Evolutionary conservation across 169 alveolate genomes (phyloP).

Genomic region (Cryptosporidium parvum): DNA sequence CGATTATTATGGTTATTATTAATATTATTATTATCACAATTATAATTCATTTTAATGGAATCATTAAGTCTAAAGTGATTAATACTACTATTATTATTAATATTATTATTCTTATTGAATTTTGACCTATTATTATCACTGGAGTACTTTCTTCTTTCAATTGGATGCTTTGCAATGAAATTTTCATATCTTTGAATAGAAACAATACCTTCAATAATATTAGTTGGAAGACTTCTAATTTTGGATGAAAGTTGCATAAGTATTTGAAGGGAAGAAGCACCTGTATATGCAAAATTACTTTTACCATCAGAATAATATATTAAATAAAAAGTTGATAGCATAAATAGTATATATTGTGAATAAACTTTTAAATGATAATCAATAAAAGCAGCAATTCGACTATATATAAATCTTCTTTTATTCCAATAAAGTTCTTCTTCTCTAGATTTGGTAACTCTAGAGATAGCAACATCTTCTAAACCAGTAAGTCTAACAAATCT

Average conservation of each 20-base stretch:
- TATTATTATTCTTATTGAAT: background rate
- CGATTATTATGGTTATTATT: no score
- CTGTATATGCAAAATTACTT: conserved; percentile 15
- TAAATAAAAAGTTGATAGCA: conserved; percentile 20
- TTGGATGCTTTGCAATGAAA: conserved; percentile 28
- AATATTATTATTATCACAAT: no score
- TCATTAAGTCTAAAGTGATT: no score
- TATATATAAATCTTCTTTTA: conserved; percentile 54
- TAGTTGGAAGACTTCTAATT: conserved; percentile 60
- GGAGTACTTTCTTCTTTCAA: conserved; percentile 24
- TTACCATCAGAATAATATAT: background rate
- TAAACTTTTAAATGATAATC: conserved; percentile 64
- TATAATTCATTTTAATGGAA: no score
- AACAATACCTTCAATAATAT: conserved; percentile 64
- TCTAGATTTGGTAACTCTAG: conserved; percentile 67
- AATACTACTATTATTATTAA: background rate
- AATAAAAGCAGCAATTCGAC: conserved; percentile 59
- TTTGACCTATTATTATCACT: background rate
- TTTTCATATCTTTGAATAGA: conserved; percentile 60
- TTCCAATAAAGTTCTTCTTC: conserved; percentile 58
- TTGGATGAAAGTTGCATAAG: conserved; percentile 62
- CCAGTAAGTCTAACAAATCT: conserved; percentile 60
- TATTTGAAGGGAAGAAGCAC: conserved; percentile 71
- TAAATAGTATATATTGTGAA: conserved; percentile 53
- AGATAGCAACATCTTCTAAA: conserved; percentile 64